Percentiles rank a stretch among this genome's conserved stretches.
Evolutionary conservation across 2,329 filamentous ascomycete species (phyloP).

Genomic region (Aspergillus oerlinghausenensis): DNA sequence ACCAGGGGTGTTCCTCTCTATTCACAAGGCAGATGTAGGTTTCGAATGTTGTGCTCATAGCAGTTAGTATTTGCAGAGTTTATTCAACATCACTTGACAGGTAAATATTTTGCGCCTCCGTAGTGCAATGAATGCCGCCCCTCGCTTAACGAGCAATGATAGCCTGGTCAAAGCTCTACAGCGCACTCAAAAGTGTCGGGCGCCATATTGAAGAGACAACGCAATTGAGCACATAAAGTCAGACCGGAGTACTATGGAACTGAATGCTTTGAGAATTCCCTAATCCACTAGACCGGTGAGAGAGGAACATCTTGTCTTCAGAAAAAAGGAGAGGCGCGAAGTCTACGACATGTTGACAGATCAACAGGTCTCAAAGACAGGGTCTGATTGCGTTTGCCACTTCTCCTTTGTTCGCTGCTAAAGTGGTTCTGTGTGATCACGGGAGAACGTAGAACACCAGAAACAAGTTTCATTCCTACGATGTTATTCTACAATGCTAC

Average conservation of each 20-base stretch:
- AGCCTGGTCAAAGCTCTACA: neutral
- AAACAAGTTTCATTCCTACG: neutral
- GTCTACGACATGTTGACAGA: slow-evolving; percentile 1
- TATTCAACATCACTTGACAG: neutral
- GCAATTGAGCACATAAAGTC: neutral
- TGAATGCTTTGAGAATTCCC: neutral
- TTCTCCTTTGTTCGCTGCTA: neutral
- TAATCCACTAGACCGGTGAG: neutral
- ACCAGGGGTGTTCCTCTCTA: neutral
- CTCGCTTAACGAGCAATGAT: neutral
- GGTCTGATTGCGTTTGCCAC: neutral
- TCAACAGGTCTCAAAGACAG: slow-evolving; percentile 3
- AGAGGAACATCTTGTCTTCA: slow-evolving; percentile 4
- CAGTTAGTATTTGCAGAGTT: neutral
- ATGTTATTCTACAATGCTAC: neutral
- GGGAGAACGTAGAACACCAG: neutral
- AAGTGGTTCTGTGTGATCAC: neutral
- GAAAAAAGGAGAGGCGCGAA: slow-evolving; percentile 7
- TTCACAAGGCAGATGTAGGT: neutral
- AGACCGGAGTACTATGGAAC: too few species aligned
- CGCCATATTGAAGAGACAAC: neutral
- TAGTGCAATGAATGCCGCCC: neutral
- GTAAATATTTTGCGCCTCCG: neutral
- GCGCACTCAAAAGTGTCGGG: neutral
- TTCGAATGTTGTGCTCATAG: neutral